A percentile compares a stretch with the other conserved stretches of the same genome.
Conservation (phyloP, 345 rosid species). For the Cardamine chenopodiifolia region DNA sequence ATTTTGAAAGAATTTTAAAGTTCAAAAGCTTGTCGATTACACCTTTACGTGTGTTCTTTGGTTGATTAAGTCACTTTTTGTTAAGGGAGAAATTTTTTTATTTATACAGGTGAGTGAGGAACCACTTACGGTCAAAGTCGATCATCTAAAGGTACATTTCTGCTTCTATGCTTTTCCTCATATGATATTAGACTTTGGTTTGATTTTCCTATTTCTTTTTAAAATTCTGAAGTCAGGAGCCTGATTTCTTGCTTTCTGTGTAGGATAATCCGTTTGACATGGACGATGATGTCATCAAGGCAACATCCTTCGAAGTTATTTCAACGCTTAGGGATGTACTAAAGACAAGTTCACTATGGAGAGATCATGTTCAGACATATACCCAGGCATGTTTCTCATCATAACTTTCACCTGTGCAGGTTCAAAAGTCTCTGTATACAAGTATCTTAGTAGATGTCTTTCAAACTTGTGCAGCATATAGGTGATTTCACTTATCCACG, state of each 20-base stretch:
- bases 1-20: not conserved
- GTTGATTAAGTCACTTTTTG: constrained; percentile 30
- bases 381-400: constrained; percentile 59
- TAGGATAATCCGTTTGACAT: constrained; percentile 89
- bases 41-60: constrained; percentile 20
- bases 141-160: constrained; percentile 85
- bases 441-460: constrained; percentile 24
- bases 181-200: constrained; percentile 17
- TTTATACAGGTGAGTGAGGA: constrained; percentile 75
- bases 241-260: constrained; percentile 26
- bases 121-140: constrained; percentile 94
- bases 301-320: constrained; percentile 95
- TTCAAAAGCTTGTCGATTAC: not conserved
- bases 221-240: not conserved
- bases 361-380: constrained; percentile 95
- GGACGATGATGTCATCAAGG: constrained; percentile 93
- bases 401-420: constrained; percentile 4
- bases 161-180: constrained; percentile 19
- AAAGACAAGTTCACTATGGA: constrained; percentile 87
- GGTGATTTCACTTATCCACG: constrained; percentile 90
- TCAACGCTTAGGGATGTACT: constrained; percentile 90
- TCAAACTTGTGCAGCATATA: constrained; percentile 69
- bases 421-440: constrained; percentile 5
- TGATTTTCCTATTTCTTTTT: not conserved
- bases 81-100: constrained; percentile 30